Percentiles rank a stretch among this genome's conserved stretches.
phyloP scores from a whole-genome alignment of 768 basidiomycete genomes.

The Termitomyces sp. region DNA sequence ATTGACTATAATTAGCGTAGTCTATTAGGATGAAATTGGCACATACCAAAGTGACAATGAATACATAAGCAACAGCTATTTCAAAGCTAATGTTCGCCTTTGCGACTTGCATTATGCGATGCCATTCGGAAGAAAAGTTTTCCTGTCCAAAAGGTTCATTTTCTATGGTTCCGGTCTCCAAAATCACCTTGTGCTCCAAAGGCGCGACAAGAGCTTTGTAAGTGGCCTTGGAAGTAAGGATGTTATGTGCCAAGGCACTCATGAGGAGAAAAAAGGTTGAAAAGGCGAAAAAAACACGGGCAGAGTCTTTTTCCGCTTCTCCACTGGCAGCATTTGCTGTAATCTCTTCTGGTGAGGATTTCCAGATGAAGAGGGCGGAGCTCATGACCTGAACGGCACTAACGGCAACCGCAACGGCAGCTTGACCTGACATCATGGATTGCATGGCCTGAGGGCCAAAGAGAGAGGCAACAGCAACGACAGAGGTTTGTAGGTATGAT shows the following conservation, averaged over 20 bases:
- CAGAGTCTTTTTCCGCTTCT: constrained; percentile 58
- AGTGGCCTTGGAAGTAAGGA: constrained; percentile 51
- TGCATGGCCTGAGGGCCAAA: constrained; percentile 76
- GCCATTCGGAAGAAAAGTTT: constrained; percentile 26
- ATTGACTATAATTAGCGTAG: constrained; percentile 3
- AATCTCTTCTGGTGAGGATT: constrained; percentile 25
- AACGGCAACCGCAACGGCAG: constrained; percentile 77
- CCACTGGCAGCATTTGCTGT: constrained; percentile 28
- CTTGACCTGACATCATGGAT: constrained; percentile 80
- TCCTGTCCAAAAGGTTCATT: constrained; percentile 26
- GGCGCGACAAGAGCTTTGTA: constrained; percentile 50
- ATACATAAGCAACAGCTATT: constrained; percentile 70
- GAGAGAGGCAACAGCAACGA: constrained; percentile 73
- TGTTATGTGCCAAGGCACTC: constrained; percentile 46
- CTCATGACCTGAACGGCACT: constrained; percentile 73
- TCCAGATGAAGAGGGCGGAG: constrained; percentile 51
- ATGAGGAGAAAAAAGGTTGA: constrained; percentile 63
- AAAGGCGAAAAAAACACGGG: constrained; percentile 68
- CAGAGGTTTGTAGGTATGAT: constrained; percentile 72
- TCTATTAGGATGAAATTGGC: not conserved
- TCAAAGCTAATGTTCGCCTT: constrained; percentile 66
- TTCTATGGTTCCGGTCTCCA: constrained; percentile 16
- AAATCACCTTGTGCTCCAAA: constrained; percentile 31
- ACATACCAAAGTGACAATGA: constrained; percentile 75
- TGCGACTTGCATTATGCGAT: constrained; percentile 44